Evolutionary conservation across 805 yeast genomes (phyloP).

Genomic region (Tetrapisispora namnaoensis): DNA sequence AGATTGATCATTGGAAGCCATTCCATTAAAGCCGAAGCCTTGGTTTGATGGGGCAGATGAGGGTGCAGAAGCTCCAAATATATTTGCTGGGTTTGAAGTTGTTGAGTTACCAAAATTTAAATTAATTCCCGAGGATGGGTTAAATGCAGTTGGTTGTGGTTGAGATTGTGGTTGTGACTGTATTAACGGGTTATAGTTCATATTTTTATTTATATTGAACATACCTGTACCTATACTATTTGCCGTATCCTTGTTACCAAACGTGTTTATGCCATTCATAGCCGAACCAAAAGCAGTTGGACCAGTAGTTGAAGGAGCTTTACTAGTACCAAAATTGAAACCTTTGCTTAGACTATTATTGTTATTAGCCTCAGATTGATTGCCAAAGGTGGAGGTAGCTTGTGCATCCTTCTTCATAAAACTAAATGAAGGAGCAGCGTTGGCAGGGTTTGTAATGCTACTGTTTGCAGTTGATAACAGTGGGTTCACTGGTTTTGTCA

Average conservation of each 20-base stretch:
- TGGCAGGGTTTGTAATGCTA: not conserved
- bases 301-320: not conserved
- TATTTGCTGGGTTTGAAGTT: conserved; percentile 14
- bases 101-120: conserved; percentile 19
- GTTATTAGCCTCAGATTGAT: not conserved
- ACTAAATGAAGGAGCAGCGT: not conserved
- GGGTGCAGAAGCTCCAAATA: conserved; percentile 10
- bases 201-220: not conserved
- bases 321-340: conserved; percentile 1
- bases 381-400: conserved; percentile 5
- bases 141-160: conserved; percentile 5
- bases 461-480: not conserved
- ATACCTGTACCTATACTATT: not conserved
- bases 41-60: conserved; percentile 2
- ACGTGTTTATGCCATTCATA: not conserved
- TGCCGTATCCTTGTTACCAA: not conserved
- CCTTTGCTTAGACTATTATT: not conserved
- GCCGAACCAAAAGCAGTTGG: not conserved
- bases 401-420: not conserved
- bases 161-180: conserved; percentile 5
- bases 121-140: conserved; percentile 21
- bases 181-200: not conserved
- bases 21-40: not conserved
- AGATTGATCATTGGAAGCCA: not conserved
- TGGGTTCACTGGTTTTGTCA: not conserved